Conservation (phyloP, 352 stramenopile genomes). For the Elongisporangium prolatum region DNA sequence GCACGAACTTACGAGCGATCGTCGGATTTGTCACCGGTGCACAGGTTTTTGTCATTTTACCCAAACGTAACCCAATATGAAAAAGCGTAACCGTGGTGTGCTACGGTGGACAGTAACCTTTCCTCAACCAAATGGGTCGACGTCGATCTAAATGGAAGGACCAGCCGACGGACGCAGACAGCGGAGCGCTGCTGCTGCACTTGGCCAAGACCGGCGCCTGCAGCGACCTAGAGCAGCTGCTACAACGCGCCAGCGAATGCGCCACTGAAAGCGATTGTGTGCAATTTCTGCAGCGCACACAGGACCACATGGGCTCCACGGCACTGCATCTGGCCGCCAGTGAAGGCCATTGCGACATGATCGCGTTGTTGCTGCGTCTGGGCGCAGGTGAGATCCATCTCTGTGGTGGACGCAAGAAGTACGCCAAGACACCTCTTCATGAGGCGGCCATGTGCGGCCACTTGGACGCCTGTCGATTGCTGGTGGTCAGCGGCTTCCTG, state of each 20-base stretch:
- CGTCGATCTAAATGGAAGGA: conserved; percentile 74
- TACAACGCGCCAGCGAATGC: conserved; percentile 12
- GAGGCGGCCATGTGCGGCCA: conserved; percentile 68
- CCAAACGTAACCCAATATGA: not conserved
- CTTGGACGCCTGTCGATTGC: conserved; percentile 34
- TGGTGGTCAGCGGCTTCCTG: conserved; percentile 55
- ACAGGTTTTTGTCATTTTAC: too few species aligned
- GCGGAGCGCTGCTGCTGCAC: conserved; percentile 39
- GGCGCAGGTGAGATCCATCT: conserved; percentile 60
- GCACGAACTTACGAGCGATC: too few species aligned
- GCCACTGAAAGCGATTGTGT: conserved; percentile 8
- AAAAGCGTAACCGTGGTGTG: not conserved
- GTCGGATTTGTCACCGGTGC: too few species aligned
- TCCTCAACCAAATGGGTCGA: conserved; percentile 35
- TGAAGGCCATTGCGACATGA: conserved; percentile 45
- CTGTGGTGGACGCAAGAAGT: conserved; percentile 53
- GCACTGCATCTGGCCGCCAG: conserved; percentile 58
- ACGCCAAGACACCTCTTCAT: conserved; percentile 66
- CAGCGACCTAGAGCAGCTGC: conserved; percentile 21
- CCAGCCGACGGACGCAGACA: conserved; percentile 19
- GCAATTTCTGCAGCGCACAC: conserved; percentile 54
- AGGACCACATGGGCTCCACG: conserved; percentile 64
- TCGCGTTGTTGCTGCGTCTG: conserved; percentile 33
- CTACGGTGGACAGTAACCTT: not conserved
- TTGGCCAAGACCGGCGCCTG: conserved; percentile 38